phyloP scores from a whole-genome alignment of 495 filamentous ascomycete genomes.

The Margaritispora aquatica region DNA sequence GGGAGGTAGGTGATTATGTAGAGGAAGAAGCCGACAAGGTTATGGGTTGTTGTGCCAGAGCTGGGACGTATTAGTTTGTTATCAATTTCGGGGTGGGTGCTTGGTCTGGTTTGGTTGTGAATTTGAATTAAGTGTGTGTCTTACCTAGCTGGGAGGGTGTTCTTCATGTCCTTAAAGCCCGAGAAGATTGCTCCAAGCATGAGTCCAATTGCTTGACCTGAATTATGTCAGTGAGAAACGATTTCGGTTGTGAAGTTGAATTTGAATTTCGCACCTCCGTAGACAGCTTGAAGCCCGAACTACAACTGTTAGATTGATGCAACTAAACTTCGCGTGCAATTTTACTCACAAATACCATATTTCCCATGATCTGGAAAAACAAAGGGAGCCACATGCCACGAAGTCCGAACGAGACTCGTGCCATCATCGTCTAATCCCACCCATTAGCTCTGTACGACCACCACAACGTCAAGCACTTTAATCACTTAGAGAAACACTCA shows the following conservation, averaged over 20 bases:
- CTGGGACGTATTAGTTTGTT: background rate
- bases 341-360: background rate
- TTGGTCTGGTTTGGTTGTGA: too few species aligned
- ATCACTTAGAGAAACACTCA: background rate
- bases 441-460: too few species aligned
- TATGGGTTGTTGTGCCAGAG: slow-evolving; percentile 24
- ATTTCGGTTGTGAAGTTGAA: too few species aligned
- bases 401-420: slow-evolving; percentile 10
- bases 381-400: slow-evolving; percentile 10
- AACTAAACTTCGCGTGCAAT: background rate
- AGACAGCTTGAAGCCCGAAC: slow-evolving; percentile 9
- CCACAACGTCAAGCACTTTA: too few species aligned
- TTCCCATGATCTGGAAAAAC: slow-evolving; percentile 7
- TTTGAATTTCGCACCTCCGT: slow-evolving; percentile 3
- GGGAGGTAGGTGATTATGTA: slow-evolving; percentile 28
- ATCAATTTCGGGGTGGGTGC: too few species aligned
- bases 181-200: slow-evolving; percentile 30
- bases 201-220: slow-evolving; percentile 3
- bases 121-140: too few species aligned
- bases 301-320: background rate
- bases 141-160: slow-evolving; percentile 25
- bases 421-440: slow-evolving; percentile 10
- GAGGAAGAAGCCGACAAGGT: slow-evolving; percentile 28
- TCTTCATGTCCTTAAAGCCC: slow-evolving; percentile 26
- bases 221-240: background rate